Evolutionary conservation across 2,329 filamentous ascomycete genomes (phyloP).

Genomic region (Hyphodiscus sp.): DNA sequence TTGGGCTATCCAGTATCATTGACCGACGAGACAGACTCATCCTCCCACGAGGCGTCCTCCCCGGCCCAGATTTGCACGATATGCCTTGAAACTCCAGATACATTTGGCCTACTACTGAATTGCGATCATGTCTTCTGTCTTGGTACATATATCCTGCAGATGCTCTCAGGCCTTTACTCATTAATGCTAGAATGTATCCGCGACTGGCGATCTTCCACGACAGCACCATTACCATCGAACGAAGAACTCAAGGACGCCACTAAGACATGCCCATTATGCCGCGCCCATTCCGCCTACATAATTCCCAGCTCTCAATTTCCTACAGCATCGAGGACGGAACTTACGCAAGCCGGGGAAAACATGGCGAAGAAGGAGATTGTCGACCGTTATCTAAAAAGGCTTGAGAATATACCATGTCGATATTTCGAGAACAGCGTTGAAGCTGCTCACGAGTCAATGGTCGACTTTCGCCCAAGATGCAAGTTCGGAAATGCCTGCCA

Average conservation of each 20-base stretch:
- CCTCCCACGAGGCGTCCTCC: background rate
- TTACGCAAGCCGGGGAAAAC: background rate
- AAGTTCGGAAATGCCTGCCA: slow-evolving; percentile 5
- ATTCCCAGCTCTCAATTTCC: slow-evolving; percentile 5
- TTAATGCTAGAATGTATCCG: slow-evolving; percentile 4
- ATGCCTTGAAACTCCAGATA: slow-evolving; percentile 1
- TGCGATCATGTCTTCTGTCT: slow-evolving; percentile 8
- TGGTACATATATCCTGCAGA: background rate
- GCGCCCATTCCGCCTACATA: slow-evolving; percentile 3
- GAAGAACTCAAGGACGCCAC: slow-evolving; percentile 3
- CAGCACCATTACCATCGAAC: background rate
- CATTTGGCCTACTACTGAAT: background rate
- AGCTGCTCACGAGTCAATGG: background rate
- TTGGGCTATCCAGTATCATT: background rate
- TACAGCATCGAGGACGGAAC: background rate
- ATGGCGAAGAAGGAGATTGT: slow-evolving; percentile 5
- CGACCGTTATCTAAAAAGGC: background rate
- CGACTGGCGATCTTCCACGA: slow-evolving; percentile 3
- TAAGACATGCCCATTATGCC: slow-evolving; percentile 6
- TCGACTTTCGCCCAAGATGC: slow-evolving; percentile 4
- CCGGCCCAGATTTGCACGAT: background rate
- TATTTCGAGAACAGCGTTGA: slow-evolving; percentile 4
- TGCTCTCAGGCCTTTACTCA: background rate
- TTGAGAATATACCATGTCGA: slow-evolving; percentile 3
- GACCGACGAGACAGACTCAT: background rate